Evolutionary conservation across 1,284 basidiomycete species (phyloP).

Genomic region (Trametes versicolor): DNA sequence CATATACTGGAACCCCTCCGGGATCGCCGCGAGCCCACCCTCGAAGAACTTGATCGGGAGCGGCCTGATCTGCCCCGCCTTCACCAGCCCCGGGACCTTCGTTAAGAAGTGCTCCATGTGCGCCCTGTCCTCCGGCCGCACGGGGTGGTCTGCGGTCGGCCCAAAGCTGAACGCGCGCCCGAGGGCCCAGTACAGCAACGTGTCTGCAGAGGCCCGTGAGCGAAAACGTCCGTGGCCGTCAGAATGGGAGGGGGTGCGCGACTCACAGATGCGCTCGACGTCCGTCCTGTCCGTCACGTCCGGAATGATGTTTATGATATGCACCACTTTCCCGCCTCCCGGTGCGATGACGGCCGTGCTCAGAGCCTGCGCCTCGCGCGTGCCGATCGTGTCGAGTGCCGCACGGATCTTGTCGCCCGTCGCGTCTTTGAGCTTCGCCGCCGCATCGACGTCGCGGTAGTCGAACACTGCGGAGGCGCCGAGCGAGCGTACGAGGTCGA

Average conservation of each 20-base stretch:
- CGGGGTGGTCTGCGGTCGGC: slow-evolving; percentile 17
- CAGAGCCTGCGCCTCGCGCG: slow-evolving; percentile 30
- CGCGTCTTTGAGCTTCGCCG: slow-evolving; percentile 35
- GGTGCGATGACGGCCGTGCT: slow-evolving; percentile 32
- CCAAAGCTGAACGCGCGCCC: slow-evolving; percentile 35
- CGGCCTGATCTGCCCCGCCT: slow-evolving; percentile 32
- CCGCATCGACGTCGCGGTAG: slow-evolving; percentile 37
- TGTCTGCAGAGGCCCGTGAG: too few species aligned
- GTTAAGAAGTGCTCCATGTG: slow-evolving; percentile 39
- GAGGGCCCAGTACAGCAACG: slow-evolving; percentile 35
- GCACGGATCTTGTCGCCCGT: slow-evolving; percentile 34
- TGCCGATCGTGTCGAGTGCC: slow-evolving; percentile 38
- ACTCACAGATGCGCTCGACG: slow-evolving; percentile 20
- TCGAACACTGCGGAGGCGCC: slow-evolving; percentile 54
- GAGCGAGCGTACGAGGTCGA: slow-evolving; percentile 48
- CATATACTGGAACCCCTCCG: slow-evolving; percentile 40
- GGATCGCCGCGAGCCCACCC: slow-evolving; percentile 35
- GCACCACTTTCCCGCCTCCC: slow-evolving; percentile 32
- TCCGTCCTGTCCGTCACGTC: slow-evolving; percentile 22
- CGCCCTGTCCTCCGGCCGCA: slow-evolving; percentile 29
- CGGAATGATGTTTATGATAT: slow-evolving; percentile 7
- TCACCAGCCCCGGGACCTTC: slow-evolving; percentile 37
- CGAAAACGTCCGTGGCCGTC: too few species aligned
- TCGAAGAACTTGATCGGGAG: slow-evolving; percentile 38
- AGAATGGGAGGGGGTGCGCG: too few species aligned